Evolutionary conservation across 116 monocot genomes (phyloP), one percentile per base, ranked within the genome.

Genomic region (Zostera marina): DNA sequence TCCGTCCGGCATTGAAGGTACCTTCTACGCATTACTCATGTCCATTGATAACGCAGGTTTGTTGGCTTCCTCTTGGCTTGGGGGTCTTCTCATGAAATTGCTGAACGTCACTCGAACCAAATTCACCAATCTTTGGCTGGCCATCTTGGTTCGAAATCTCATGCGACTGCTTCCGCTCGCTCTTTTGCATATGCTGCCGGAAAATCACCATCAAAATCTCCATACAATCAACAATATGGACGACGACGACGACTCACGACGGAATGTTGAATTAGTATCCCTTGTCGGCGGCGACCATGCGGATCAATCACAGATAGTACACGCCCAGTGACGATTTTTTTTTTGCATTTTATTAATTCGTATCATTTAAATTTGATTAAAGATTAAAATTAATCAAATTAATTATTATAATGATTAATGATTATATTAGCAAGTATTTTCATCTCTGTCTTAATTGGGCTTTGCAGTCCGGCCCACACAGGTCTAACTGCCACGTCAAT

Each of bases 11-110:
- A 72, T 92, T 0, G 92, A 92, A 65, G 92, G 92, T 17, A 83
- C 92, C 3, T 92, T 92, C 60, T 92, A 80, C 53, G 92, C 92
- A 0, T 45, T 92, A 41, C 65, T 92, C 8, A 92, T 92, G 92
- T 75, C 86, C 21, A 80, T 92, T 10, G 83, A 86, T 43, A 70
- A 86, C 21, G 48, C 63, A 4, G 86, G 83, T 3, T 5, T 76
- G 56, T 80, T 92, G 5, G 70, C 69, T 3, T 79, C 87, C 0
- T 80, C 82, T 7, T 86, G 83, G 80, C 67, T 71, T 2, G 92
- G 92, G 2, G 86, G 92, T 10, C 49, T 82, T 13, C 66, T 92
- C 22, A 69, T 92, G 41, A 70, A 80, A 15, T 4, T 78, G 3
- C 42, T 83, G 41, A 66, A 80, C 19, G 76, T 92, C 8, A 71